Evolutionary conservation across 2,329 filamentous ascomycete genomes (phyloP).

Genomic region (Alternaria arbusti): DNA sequence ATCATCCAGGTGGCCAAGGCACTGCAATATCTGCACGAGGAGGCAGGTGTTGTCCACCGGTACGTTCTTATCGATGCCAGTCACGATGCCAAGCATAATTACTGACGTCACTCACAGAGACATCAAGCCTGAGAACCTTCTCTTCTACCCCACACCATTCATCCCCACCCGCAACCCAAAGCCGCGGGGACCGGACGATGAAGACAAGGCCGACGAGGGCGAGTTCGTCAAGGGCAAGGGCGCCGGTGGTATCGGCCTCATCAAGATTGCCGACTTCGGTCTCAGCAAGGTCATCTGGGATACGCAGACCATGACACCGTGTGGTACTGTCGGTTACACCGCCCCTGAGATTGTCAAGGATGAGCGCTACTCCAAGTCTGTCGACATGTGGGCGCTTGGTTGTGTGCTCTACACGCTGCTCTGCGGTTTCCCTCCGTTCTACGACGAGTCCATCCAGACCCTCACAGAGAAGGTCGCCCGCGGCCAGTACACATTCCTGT

Average conservation of each 20-base stretch:
- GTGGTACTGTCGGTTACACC: slow-evolving; percentile 96
- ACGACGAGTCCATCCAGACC: slow-evolving; percentile 96
- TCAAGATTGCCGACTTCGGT: slow-evolving; percentile 98
- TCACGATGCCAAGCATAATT: slow-evolving; percentile 1
- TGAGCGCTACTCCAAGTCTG: slow-evolving; percentile 96
- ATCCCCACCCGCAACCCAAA: slow-evolving; percentile 81
- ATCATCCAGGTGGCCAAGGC: slow-evolving; percentile 95
- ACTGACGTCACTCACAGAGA: slow-evolving; percentile 67
- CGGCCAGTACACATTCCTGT: slow-evolving; percentile 96
- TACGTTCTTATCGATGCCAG: slow-evolving; percentile 55
- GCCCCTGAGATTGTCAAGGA: slow-evolving; percentile 99
- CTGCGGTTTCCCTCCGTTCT: slow-evolving; percentile 97
- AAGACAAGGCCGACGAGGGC: slow-evolving; percentile 96
- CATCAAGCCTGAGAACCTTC: slow-evolving; percentile 97
- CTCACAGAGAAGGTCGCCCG: slow-evolving; percentile 97
- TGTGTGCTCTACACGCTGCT: slow-evolving; percentile 97
- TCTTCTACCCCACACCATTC: slow-evolving; percentile 87
- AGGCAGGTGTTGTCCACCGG: slow-evolving; percentile 96
- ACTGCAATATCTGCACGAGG: slow-evolving; percentile 91
- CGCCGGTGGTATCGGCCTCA: slow-evolving; percentile 86
- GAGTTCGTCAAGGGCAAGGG: slow-evolving; percentile 85
- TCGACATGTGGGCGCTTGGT: slow-evolving; percentile 98
- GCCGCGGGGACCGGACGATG: slow-evolving; percentile 83
- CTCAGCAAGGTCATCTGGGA: slow-evolving; percentile 99
- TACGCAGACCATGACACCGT: slow-evolving; percentile 98